Percentiles rank a stretch among this genome's conserved stretches.
Evolutionary conservation across 2,329 filamentous ascomycete genomes (phyloP).

Genomic region (Mycocentrospora acerina): DNA sequence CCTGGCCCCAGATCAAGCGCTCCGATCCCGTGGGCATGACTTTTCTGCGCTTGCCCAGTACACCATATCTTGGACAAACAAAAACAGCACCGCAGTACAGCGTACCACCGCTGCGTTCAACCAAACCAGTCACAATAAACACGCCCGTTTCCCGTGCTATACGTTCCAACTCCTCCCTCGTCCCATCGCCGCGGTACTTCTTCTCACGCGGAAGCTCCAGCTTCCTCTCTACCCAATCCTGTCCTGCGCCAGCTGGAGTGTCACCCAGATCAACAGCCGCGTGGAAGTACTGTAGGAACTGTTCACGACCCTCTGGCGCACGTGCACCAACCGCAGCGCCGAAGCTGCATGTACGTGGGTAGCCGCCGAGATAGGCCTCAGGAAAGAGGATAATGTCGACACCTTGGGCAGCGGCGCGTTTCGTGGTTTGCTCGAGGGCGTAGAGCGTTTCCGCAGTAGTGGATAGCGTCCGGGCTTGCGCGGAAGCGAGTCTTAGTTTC

Average conservation of each 20-base stretch:
- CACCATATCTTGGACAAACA: slow-evolving; percentile 71
- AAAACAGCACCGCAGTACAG: slow-evolving; percentile 84
- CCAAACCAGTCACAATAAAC: slow-evolving; percentile 76
- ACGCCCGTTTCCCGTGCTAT: slow-evolving; percentile 77
- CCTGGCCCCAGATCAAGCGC: slow-evolving; percentile 85
- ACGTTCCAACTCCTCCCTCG: slow-evolving; percentile 74
- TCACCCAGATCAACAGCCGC: slow-evolving; percentile 82
- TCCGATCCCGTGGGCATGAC: slow-evolving; percentile 90
- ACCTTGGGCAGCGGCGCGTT: slow-evolving; percentile 60
- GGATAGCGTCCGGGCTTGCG: slow-evolving; percentile 51
- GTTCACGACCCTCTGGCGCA: slow-evolving; percentile 69
- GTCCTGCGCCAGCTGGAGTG: slow-evolving; percentile 67
- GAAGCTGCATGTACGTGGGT: slow-evolving; percentile 79
- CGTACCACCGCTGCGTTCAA: slow-evolving; percentile 79
- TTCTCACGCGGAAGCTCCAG: slow-evolving; percentile 53
- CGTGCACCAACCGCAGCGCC: slow-evolving; percentile 74
- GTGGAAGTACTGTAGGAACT: slow-evolving; percentile 79
- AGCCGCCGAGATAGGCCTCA: slow-evolving; percentile 89
- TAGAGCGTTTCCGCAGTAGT: slow-evolving; percentile 62
- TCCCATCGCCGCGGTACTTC: slow-evolving; percentile 68
- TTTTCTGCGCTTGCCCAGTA: slow-evolving; percentile 84
- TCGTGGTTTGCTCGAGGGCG: slow-evolving; percentile 64
- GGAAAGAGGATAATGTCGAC: slow-evolving; percentile 81
- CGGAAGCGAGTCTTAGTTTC: slow-evolving; percentile 51
- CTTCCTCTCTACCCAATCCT: slow-evolving; percentile 68